These are phyloP conservation scores for Komagataella pastoris DNA, from an alignment of 805 yeast genomes.

Conservation along the genomic window DNA sequence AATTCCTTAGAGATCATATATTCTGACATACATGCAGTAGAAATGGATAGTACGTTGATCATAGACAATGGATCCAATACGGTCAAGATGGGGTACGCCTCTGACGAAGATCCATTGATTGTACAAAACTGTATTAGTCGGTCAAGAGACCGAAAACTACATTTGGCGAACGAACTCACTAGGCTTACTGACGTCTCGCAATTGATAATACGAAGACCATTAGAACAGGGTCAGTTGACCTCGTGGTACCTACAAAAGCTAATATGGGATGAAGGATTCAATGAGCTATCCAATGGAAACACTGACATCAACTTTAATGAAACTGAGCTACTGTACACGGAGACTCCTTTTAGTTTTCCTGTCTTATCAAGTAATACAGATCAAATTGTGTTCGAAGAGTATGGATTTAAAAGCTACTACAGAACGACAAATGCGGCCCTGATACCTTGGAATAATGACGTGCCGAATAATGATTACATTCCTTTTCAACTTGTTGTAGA, in stretches of 20 bases:
- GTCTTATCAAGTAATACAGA: conserved; percentile 75
- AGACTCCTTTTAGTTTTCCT: conserved; percentile 73
- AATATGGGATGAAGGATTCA: conserved; percentile 78
- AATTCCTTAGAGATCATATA: too few relatives aligned
- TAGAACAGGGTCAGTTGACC: conserved; percentile 76
- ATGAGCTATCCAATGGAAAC: conserved; percentile 20
- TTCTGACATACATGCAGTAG: not conserved
- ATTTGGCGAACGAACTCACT: conserved; percentile 58
- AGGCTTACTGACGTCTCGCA: conserved; percentile 64
- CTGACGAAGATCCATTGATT: conserved; percentile 27
- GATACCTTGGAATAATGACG: conserved; percentile 43
- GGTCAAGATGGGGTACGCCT: conserved; percentile 50
- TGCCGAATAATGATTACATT: conserved; percentile 10
- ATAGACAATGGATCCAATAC: conserved; percentile 86
- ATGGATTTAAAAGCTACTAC: conserved; percentile 60
- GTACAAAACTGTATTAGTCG: conserved; percentile 62
- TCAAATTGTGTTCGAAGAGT: conserved; percentile 90
- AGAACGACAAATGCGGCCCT: conserved; percentile 50
- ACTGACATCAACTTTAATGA: conserved; percentile 31
- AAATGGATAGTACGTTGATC: conserved; percentile 25
- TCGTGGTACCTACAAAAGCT: conserved; percentile 88
- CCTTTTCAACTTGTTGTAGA: conserved; percentile 79
- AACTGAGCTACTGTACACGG: conserved; percentile 57
- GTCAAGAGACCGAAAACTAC: conserved; percentile 61
- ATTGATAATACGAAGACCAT: conserved; percentile 64